Evolutionary conservation across 768 basidiomycete genomes (phyloP).

Genomic region (Boletus reticulatus): DNA sequence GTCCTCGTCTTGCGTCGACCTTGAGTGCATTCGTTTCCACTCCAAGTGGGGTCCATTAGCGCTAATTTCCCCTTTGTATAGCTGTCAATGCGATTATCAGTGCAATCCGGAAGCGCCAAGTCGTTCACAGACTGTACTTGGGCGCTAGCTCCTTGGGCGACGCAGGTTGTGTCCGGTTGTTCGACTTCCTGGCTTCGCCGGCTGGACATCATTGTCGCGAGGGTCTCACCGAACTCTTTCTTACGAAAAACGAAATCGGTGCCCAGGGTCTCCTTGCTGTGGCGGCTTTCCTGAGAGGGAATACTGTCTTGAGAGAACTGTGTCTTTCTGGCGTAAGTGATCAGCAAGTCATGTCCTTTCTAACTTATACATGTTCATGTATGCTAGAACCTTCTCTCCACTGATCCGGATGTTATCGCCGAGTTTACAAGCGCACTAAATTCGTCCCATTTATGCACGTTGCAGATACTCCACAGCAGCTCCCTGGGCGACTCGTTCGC

Average conservation of each 20-base stretch:
- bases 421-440: slow-evolving; percentile 52
- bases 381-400: slow-evolving; percentile 41
- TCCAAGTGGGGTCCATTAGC: not conserved
- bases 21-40: slow-evolving; percentile 18
- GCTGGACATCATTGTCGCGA: slow-evolving; percentile 41
- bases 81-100: slow-evolving; percentile 52
- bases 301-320: slow-evolving; percentile 45
- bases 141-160: slow-evolving; percentile 58
- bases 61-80: slow-evolving; percentile 17
- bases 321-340: slow-evolving; percentile 57
- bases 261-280: slow-evolving; percentile 55
- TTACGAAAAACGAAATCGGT: slow-evolving; percentile 57
- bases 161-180: slow-evolving; percentile 53
- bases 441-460: slow-evolving; percentile 46
- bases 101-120: slow-evolving; percentile 42
- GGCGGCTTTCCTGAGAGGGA: slow-evolving; percentile 46
- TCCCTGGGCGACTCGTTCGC: slow-evolving; percentile 51
- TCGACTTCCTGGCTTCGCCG: slow-evolving; percentile 51
- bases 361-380: slow-evolving; percentile 15
- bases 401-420: slow-evolving; percentile 33
- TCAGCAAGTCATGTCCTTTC: not conserved
- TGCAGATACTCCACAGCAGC: slow-evolving; percentile 52
- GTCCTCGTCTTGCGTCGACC: slow-evolving; percentile 28
- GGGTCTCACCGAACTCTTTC: slow-evolving; percentile 49
- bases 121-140: slow-evolving; percentile 52